Conservation (phyloP, 257 asterid genomes). For the Phtheirospermum japonicum region DNA sequence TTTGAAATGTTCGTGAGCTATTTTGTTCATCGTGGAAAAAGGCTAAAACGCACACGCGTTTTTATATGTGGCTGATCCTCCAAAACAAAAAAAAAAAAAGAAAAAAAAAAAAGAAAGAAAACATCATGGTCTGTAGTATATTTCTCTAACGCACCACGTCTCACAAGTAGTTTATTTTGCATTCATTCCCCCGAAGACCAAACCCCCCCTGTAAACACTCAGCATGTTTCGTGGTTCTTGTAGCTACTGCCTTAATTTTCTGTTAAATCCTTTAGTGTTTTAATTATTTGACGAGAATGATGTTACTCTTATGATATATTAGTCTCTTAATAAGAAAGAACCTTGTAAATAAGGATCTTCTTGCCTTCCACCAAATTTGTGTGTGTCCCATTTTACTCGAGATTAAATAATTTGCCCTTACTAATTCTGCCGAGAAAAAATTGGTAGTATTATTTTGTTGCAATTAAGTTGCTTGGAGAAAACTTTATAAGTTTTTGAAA, state of each 20-base stretch:
- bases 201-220: neutral
- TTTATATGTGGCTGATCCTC: neutral
- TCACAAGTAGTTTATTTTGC: neutral
- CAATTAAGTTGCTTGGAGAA: neutral
- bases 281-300: slow-evolving; percentile 3
- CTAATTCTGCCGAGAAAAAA: neutral
- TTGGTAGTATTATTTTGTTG: neutral
- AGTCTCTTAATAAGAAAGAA: neutral
- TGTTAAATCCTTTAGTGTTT: neutral
- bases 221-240: neutral
- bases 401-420: neutral
- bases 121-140: no score
- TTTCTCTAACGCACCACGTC: neutral
- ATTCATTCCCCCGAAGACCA: neutral
- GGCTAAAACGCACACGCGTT: no score
- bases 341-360: neutral
- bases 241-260: neutral
- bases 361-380: neutral
- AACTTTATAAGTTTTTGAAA: neutral
- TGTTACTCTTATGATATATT: neutral
- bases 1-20: neutral
- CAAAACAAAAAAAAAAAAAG: neutral
- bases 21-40: neutral
- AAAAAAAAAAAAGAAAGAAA: neutral
- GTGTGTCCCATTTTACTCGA: neutral